Conservation (phyloP, 768 basidiomycete genomes). For the Termitomyces sp. region DNA sequence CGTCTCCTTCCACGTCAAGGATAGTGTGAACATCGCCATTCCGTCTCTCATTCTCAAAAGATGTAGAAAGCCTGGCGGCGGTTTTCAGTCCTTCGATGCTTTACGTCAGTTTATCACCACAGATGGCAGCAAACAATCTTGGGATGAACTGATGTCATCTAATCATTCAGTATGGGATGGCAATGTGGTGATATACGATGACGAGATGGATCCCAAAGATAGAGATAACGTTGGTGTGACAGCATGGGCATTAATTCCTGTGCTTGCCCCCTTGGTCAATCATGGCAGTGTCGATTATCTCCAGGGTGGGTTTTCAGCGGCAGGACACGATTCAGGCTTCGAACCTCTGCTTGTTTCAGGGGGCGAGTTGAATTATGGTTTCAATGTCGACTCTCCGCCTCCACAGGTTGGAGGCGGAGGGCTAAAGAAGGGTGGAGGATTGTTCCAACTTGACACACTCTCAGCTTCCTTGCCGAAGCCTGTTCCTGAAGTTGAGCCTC, state of each 20-base stretch:
- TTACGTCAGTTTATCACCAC: constrained; percentile 82
- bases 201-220: constrained; percentile 69
- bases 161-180: constrained; percentile 60
- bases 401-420: constrained; percentile 17
- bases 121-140: constrained; percentile 61
- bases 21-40: constrained; percentile 81
- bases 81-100: constrained; percentile 59
- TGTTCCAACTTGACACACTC: constrained; percentile 67
- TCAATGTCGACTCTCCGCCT: constrained; percentile 16
- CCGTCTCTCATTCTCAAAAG: constrained; percentile 90
- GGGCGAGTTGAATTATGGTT: constrained; percentile 23
- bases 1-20: constrained; percentile 55
- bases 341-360: constrained; percentile 45
- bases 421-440: constrained; percentile 36
- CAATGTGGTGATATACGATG: constrained; percentile 70
- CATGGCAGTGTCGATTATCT: constrained; percentile 62
- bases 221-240: constrained; percentile 47
- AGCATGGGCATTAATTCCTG: constrained; percentile 67
- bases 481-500: constrained; percentile 55
- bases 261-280: constrained; percentile 53
- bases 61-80: constrained; percentile 64
- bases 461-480: constrained; percentile 44
- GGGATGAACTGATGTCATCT: constrained; percentile 57
- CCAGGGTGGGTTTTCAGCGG: constrained; percentile 63
- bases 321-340: constrained; percentile 53